These are phyloP conservation scores for Onygena corvina DNA, from an alignment of 2,329 filamentous ascomycete species.

Conservation along the genomic window DNA sequence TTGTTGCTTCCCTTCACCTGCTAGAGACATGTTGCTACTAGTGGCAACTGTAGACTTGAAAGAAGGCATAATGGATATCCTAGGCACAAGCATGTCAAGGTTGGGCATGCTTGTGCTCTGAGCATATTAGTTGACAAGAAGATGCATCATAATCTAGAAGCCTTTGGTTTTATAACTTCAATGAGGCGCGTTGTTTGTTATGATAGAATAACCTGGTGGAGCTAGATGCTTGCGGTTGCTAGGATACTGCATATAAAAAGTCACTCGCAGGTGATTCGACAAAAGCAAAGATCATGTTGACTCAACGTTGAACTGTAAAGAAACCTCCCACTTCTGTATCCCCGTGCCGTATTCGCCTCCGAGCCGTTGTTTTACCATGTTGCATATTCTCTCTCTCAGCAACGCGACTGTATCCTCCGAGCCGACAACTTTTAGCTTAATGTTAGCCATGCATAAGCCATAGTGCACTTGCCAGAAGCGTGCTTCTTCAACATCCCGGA, in stretches of 20 bases:
- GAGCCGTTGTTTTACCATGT: constrained; percentile 70
- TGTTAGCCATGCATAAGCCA: constrained; percentile 86
- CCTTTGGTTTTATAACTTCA: not conserved
- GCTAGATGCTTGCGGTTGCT: not conserved
- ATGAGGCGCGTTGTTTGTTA: not conserved
- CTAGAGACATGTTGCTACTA: not conserved
- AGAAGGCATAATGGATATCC: not conserved
- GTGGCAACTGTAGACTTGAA: not conserved
- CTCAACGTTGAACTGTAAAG: constrained; percentile 59
- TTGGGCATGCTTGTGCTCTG: too few species aligned
- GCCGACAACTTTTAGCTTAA: constrained; percentile 63
- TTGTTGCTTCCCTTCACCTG: not conserved
- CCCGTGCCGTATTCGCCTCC: constrained; percentile 76
- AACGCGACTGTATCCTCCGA: constrained; percentile 61
- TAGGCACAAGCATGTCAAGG: not conserved
- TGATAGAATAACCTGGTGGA: not conserved
- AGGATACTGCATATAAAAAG: not conserved
- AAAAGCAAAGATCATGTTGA: constrained; percentile 13
- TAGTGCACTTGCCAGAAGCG: constrained; percentile 99
- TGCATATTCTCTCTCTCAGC: constrained; percentile 62
- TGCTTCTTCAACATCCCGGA: constrained; percentile 72
- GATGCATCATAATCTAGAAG: too few species aligned
- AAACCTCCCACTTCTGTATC: constrained; percentile 84
- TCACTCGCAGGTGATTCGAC: not conserved
- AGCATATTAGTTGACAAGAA: too few species aligned